Evolutionary conservation across 176 grass and related monocot genomes (phyloP).

Genomic region (Avena insularis): DNA sequence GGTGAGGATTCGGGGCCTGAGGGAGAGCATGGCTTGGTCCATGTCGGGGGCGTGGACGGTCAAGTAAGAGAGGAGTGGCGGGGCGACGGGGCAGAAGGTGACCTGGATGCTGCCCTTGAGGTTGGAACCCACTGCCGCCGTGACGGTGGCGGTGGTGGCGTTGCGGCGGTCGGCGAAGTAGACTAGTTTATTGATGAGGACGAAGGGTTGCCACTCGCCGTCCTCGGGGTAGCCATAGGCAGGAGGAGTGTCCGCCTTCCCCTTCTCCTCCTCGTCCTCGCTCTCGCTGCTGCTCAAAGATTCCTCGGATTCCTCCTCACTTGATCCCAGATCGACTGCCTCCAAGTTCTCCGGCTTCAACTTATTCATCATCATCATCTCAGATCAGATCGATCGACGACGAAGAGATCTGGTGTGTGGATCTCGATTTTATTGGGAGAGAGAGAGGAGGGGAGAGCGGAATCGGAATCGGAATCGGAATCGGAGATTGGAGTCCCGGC

Average conservation of each 20-base stretch:
- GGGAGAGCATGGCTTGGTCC: neutral
- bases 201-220: neutral
- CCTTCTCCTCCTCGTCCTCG: neutral
- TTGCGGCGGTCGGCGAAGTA: constrained; percentile 15
- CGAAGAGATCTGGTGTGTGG: neutral
- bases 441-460: neutral
- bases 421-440: neutral
- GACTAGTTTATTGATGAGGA: neutral
- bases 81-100: neutral
- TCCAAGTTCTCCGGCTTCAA: neutral
- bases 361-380: neutral
- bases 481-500: neutral
- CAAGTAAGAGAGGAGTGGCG: neutral
- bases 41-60: neutral
- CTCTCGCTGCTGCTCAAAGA: neutral
- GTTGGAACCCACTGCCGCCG: neutral
- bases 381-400: neutral
- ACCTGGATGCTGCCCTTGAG: constrained; percentile 19
- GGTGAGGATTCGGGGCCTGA: neutral
- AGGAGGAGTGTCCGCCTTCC: neutral
- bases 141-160: constrained; percentile 20
- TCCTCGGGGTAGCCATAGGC: neutral
- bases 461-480: neutral
- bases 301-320: neutral
- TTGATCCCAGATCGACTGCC: constrained; percentile 10